A percentile compares a stretch with the other conserved stretches of the same genome.
Evolutionary conservation across 192 early-diverging fungal species (phyloP).

Genomic region (Spizellomyces punctatus): DNA sequence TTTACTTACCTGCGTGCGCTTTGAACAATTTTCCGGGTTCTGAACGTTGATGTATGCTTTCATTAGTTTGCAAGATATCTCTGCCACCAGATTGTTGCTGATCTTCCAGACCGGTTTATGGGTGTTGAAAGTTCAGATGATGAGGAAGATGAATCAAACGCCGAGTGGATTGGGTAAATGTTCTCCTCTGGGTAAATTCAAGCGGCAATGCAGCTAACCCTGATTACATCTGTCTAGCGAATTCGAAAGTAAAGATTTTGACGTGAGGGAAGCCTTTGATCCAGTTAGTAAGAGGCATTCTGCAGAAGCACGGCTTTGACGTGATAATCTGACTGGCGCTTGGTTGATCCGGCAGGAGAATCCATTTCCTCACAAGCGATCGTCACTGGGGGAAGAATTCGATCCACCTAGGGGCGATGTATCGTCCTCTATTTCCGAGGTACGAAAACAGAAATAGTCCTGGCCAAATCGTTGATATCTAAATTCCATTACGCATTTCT

Average conservation of each 20-base stretch:
- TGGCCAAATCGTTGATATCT: neutral
- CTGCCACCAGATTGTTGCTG: constrained; percentile 69
- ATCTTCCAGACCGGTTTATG: constrained; percentile 69
- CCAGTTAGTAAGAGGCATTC: neutral
- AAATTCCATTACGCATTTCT: too few species aligned
- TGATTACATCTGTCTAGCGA: constrained; percentile 23
- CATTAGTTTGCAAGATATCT: constrained; percentile 70
- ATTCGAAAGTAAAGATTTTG: constrained; percentile 46
- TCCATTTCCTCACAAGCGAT: constrained; percentile 41
- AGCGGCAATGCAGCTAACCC: neutral
- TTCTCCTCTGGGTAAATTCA: constrained; percentile 13
- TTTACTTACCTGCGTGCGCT: too few species aligned
- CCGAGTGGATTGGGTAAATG: constrained; percentile 54
- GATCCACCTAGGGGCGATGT: neutral
- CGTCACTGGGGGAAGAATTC: constrained; percentile 22
- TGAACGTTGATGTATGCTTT: too few species aligned
- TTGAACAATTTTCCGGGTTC: too few species aligned
- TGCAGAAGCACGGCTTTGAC: neutral
- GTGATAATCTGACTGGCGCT: neutral
- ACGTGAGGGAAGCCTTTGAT: constrained; percentile 34
- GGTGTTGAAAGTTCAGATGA: constrained; percentile 58
- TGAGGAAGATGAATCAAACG: constrained; percentile 57
- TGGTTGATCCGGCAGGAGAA: constrained; percentile 15
- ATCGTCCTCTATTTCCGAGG: neutral
- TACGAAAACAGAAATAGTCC: neutral